Conservation (phyloP, 805 yeast genomes). For the Hanseniaspora nectarophila region DNA sequence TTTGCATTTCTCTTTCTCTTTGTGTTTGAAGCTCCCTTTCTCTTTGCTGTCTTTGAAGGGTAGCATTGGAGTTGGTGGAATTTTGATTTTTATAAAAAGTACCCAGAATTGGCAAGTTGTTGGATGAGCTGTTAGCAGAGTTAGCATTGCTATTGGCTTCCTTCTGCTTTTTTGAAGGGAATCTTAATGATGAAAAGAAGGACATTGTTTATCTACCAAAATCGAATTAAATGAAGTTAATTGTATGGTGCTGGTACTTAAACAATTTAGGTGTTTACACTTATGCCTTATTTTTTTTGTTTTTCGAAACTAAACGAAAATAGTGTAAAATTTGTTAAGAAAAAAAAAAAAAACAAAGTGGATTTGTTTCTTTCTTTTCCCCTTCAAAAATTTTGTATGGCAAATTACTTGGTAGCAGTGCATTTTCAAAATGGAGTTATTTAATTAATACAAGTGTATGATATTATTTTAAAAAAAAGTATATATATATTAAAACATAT, state of each 20-base stretch:
- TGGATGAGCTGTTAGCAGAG: neutral
- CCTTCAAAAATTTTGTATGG: no score
- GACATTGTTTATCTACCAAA: constrained; percentile 6
- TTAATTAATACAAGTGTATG: no score
- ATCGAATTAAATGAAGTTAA: no score
- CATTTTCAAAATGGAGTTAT: no score
- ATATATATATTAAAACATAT: neutral
- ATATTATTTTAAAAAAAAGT: neutral
- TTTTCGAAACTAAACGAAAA: no score
- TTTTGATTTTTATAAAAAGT: constrained; percentile 7
- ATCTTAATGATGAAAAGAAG: constrained; percentile 13
- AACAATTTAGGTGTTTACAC: no score
- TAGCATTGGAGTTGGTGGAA: neutral
- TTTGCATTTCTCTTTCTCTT: neutral
- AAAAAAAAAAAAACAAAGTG: no score
- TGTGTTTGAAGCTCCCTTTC: neutral
- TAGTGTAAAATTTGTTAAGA: no score
- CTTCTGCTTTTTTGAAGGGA: constrained; percentile 13
- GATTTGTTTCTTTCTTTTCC: no score
- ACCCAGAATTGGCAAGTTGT: constrained; percentile 3
- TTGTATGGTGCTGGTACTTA: no score
- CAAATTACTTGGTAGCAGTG: neutral
- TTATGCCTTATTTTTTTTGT: no score
- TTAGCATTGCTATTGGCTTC: neutral
- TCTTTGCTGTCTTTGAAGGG: neutral